phyloP scores from a whole-genome alignment of 352 stramenopile species.

The Globisporangium sylvaticum region DNA sequence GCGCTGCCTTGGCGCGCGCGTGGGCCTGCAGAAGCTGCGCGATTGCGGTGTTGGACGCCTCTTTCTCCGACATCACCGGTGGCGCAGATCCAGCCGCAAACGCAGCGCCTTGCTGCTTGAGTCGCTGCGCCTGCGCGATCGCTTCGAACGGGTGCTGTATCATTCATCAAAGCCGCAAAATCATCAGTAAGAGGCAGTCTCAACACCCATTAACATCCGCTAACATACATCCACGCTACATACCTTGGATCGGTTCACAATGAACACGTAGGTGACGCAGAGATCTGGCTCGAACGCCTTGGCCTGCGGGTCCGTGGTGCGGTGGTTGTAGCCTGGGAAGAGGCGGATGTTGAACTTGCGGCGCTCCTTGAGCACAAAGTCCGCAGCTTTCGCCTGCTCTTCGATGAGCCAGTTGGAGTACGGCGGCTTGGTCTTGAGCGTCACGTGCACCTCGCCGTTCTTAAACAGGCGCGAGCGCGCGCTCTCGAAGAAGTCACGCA shows the following conservation, averaged over 20 bases:
- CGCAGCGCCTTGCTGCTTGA: not conserved
- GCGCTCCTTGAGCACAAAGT: conserved; percentile 77
- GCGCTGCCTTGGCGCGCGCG: conserved; percentile 5
- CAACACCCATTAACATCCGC: not conserved
- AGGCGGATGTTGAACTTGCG: conserved; percentile 63
- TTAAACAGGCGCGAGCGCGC: conserved; percentile 51
- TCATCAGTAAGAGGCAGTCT: not conserved
- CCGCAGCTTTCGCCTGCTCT: conserved; percentile 63
- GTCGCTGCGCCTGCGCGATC: conserved; percentile 13
- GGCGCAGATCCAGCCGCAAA: not conserved
- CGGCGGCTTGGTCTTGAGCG: conserved; percentile 79
- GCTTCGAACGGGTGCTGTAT: conserved; percentile 17
- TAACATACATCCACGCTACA: not conserved
- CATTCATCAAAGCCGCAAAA: not conserved
- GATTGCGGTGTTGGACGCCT: conserved; percentile 28
- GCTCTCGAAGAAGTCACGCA: conserved; percentile 85
- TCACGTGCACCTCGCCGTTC: conserved; percentile 75
- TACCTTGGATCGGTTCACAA: conserved; percentile 80
- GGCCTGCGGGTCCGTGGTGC: conserved; percentile 81
- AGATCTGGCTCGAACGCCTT: conserved; percentile 82
- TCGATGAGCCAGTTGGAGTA: conserved; percentile 89
- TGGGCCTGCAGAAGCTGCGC: conserved; percentile 20
- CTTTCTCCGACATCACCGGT: not conserved
- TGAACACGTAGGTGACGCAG: conserved; percentile 84
- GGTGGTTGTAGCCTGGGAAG: conserved; percentile 85